Evolutionary conservation across 108 stramenopile genomes (phyloP).

Genomic region (Schizochytrium sp.): DNA sequence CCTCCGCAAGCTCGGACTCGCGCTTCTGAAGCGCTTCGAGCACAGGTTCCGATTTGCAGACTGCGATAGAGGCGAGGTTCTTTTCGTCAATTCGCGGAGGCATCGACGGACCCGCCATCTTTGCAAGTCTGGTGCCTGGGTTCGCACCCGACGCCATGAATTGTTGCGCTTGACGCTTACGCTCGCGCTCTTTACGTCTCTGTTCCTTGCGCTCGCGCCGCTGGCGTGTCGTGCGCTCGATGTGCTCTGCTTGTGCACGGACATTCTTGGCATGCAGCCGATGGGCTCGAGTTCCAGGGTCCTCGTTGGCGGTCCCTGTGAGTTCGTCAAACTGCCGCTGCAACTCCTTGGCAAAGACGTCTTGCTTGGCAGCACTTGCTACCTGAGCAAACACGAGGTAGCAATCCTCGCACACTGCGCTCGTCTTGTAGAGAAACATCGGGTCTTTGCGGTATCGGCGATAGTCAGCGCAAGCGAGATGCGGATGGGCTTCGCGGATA

Average conservation of each 20-base stretch:
- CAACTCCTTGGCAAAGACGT: constrained; percentile 24
- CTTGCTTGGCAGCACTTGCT: constrained; percentile 27
- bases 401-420: constrained; percentile 63
- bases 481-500: constrained; percentile 55
- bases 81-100: neutral
- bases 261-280: constrained; percentile 15
- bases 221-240: constrained; percentile 24
- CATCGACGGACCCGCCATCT: neutral
- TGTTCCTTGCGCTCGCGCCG: neutral
- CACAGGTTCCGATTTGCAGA: neutral
- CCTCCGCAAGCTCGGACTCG: neutral
- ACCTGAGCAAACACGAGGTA: constrained; percentile 65
- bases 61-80: neutral
- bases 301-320: neutral
- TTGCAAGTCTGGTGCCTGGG: neutral
- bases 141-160: too few species aligned
- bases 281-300: neutral
- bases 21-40: neutral
- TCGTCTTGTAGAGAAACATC: constrained; percentile 63
- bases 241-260: constrained; percentile 10
- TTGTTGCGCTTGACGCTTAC: neutral
- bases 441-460: constrained; percentile 57
- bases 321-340: constrained; percentile 21
- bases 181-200: neutral
- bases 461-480: constrained; percentile 49